These are phyloP conservation scores for Eustoma russellianum DNA, from an alignment of 257 asterid genomes.

Conservation along the genomic window DNA sequence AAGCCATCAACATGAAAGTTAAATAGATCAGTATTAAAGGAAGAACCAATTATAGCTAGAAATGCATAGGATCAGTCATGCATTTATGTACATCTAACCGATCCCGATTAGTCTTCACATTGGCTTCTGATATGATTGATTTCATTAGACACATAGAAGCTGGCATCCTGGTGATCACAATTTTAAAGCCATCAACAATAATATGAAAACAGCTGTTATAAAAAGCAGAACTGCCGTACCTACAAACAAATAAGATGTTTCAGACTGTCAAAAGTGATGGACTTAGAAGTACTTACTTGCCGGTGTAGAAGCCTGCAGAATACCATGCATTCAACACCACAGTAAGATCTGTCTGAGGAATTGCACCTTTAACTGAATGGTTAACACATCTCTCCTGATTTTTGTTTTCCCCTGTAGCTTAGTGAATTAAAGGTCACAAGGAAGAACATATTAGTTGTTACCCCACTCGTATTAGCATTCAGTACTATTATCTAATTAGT, in stretches of 20 bases:
- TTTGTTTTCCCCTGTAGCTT: slow-evolving; percentile 31
- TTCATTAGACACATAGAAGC: too few species aligned
- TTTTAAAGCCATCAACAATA: background rate
- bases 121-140: background rate
- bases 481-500: background rate
- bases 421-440: background rate
- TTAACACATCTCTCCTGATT: slow-evolving; percentile 11
- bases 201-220: background rate
- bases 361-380: slow-evolving; percentile 21
- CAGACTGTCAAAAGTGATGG: too few species aligned
- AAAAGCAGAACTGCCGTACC: background rate
- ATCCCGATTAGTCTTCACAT: background rate
- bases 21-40: background rate
- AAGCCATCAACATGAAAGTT: background rate
- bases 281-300: slow-evolving; percentile 52
- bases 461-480: background rate
- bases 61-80: background rate
- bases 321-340: slow-evolving; percentile 71
- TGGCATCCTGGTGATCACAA: too few species aligned
- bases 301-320: slow-evolving; percentile 68
- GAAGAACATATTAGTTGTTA: background rate
- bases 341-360: slow-evolving; percentile 42
- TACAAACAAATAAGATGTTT: background rate
- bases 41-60: background rate
- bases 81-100: too few species aligned